These are phyloP conservation scores for Lachnellula suecica DNA, from an alignment of 2,329 filamentous ascomycete genomes.

Conservation along the genomic window DNA sequence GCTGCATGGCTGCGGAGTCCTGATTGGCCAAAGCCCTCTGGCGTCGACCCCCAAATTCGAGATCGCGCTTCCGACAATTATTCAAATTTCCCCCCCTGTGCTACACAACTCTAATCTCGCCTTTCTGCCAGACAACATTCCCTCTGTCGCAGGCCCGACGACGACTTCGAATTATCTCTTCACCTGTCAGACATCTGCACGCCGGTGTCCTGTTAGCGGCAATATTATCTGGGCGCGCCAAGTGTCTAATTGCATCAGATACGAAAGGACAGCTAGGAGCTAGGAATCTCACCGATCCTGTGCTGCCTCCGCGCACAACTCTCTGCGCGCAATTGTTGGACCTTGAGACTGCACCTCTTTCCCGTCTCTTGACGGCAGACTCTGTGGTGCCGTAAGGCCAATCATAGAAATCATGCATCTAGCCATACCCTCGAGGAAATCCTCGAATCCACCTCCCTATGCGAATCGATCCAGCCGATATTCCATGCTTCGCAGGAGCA, in stretches of 20 bases:
- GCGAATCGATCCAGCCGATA: constrained; percentile 57
- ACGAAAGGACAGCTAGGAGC: constrained; percentile 15
- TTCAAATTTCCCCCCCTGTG: neutral
- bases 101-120: neutral
- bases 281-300: constrained; percentile 2
- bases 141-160: neutral
- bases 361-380: constrained; percentile 5
- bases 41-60: too few relatives aligned
- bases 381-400: constrained; percentile 14
- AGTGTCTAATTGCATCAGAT: constrained; percentile 3
- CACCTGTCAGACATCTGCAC: too few relatives aligned
- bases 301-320: constrained; percentile 4
- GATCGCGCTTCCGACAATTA: neutral
- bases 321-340: neutral
- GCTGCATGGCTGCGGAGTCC: too few relatives aligned
- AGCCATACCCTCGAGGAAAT: constrained; percentile 83
- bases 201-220: neutral
- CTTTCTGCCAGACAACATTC: neutral
- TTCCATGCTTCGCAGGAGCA: constrained; percentile 57
- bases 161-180: too few relatives aligned
- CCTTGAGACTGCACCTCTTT: neutral
- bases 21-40: too few relatives aligned
- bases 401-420: constrained; percentile 69
- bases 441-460: constrained; percentile 73
- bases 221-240: constrained; percentile 1